Evolutionary conservation across 2,329 filamentous ascomycete species (phyloP).

Genomic region (Elsinoe australis): DNA sequence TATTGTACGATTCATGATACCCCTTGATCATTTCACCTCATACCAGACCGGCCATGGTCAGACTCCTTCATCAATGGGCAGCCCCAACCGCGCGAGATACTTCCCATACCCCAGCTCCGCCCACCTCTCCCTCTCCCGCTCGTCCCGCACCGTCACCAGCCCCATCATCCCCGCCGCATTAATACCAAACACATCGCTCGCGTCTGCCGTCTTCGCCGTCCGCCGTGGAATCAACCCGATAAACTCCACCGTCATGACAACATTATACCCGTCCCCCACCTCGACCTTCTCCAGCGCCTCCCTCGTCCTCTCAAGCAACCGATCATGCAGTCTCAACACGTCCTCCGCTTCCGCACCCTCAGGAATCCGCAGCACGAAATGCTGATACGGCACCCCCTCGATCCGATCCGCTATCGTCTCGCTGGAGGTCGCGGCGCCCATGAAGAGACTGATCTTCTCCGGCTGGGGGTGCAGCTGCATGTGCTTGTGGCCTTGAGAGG

Average conservation of each 20-base stretch:
- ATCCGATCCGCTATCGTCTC: background rate
- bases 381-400: conserved; percentile 17
- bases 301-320: conserved; percentile 15
- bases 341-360: conserved; percentile 6
- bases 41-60: background rate
- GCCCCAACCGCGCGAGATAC: conserved; percentile 14
- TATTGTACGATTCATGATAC: conserved; percentile 15
- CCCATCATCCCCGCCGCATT: conserved; percentile 35
- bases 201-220: conserved; percentile 21
- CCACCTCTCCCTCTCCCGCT: conserved; percentile 16
- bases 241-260: conserved; percentile 30
- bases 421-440: conserved; percentile 17
- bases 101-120: conserved; percentile 14
- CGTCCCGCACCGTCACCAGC: conserved; percentile 22
- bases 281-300: conserved; percentile 16
- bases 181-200: conserved; percentile 25
- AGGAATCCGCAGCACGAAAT: conserved; percentile 16
- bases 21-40: conserved; percentile 5
- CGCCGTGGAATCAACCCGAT: conserved; percentile 32
- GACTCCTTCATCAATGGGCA: conserved; percentile 15
- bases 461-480: conserved; percentile 37
- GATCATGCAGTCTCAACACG: conserved; percentile 21
- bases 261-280: conserved; percentile 29
- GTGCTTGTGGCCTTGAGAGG: conserved; percentile 41
- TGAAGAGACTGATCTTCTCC: conserved; percentile 8